A percentile compares a stretch with the other conserved stretches of the same genome.
phyloP scores from a whole-genome alignment of 257 asterid species.

The Ehretia macrophylla region DNA sequence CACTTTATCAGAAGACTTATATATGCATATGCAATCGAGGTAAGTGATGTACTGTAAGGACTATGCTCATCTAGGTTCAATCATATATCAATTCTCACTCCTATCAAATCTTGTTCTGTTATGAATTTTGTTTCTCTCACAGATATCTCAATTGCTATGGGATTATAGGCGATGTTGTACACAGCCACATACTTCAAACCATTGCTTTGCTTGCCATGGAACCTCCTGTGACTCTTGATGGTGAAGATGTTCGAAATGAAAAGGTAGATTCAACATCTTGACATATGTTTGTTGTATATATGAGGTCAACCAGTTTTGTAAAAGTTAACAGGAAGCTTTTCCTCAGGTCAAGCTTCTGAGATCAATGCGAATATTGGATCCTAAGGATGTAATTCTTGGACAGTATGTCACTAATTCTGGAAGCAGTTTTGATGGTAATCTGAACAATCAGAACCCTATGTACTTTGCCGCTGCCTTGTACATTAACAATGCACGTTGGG shows the following conservation, averaged over 20 bases:
- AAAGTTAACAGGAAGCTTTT: slow-evolving; percentile 6
- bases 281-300: too few species aligned
- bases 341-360: slow-evolving; percentile 45
- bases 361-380: slow-evolving; percentile 40
- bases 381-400: slow-evolving; percentile 40
- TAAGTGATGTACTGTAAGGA: slow-evolving; percentile 1
- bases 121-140: slow-evolving; percentile 5
- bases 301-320: neutral
- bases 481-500: slow-evolving; percentile 55
- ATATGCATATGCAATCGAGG: slow-evolving; percentile 26
- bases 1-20: slow-evolving; percentile 37
- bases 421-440: slow-evolving; percentile 10
- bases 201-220: slow-evolving; percentile 60
- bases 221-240: slow-evolving; percentile 44
- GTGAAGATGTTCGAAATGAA: slow-evolving; percentile 49
- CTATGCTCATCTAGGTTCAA: neutral
- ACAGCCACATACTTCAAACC: slow-evolving; percentile 52
- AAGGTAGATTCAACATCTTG: slow-evolving; percentile 24
- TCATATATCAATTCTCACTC: neutral
- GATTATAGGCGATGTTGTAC: slow-evolving; percentile 48
- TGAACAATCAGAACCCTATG: slow-evolving; percentile 23
- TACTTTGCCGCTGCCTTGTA: slow-evolving; percentile 43
- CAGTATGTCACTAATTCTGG: slow-evolving; percentile 18
- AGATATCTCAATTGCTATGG: slow-evolving; percentile 38
- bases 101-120: neutral